Conservation (phyloP, 495 filamentous ascomycete species). For the Neurospora sp. region DNA sequence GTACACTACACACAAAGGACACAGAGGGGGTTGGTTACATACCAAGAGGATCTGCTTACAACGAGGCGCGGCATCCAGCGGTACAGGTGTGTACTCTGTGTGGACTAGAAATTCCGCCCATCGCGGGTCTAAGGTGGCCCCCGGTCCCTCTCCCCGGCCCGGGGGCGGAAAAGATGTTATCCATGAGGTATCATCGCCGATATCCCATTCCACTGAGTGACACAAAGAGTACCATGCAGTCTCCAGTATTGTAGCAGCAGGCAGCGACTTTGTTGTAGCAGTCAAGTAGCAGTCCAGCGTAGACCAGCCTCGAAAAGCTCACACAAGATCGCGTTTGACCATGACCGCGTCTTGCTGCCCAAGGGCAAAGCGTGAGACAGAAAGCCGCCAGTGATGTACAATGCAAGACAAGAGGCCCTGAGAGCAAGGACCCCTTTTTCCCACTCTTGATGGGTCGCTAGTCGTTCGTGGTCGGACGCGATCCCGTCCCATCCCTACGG, state of each 20-base stretch:
- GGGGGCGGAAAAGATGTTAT: background rate
- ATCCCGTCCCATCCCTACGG: background rate
- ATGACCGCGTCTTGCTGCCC: background rate
- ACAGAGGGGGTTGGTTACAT: background rate
- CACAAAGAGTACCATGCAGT: background rate
- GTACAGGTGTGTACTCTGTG: background rate
- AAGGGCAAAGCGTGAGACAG: background rate
- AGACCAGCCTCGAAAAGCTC: background rate
- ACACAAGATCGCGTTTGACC: background rate
- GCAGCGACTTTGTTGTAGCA: background rate
- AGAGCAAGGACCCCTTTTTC: background rate
- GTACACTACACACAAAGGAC: background rate
- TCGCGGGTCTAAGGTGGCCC: background rate
- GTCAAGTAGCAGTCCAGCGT: background rate
- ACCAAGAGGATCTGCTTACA: background rate
- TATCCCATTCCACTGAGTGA: background rate
- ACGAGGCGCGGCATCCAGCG: background rate
- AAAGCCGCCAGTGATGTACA: background rate
- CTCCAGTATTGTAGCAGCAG: background rate
- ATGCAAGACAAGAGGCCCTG: background rate
- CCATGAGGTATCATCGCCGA: background rate
- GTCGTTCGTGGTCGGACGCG: background rate
- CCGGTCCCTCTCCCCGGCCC: background rate
- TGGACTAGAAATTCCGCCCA: background rate
- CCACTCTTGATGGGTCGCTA: background rate